Evolutionary conservation across 176 grass and related monocot species (phyloP).

Genomic region (Secale cereale): DNA sequence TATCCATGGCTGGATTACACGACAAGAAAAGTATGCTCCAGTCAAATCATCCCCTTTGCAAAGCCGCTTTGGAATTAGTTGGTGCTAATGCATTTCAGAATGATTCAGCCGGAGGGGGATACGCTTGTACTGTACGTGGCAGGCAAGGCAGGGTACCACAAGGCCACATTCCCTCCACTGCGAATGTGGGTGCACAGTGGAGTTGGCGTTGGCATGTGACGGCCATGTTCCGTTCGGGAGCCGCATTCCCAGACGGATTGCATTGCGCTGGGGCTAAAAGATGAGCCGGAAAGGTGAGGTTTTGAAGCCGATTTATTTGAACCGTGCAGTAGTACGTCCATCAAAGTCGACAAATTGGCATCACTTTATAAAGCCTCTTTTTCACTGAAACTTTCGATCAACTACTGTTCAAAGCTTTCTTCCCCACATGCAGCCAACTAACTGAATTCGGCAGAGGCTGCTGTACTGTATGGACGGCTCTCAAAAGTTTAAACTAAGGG

Average conservation of each 20-base stretch:
- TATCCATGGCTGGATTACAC: constrained; percentile 33
- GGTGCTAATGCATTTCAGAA: not conserved
- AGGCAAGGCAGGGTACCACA: not conserved
- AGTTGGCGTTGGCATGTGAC: not conserved
- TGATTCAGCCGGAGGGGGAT: not conserved
- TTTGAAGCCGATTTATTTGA: not conserved
- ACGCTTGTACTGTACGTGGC: too few relatives aligned
- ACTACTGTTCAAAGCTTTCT: constrained; percentile 16
- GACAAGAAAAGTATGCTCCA: constrained; percentile 9
- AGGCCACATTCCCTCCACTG: not conserved
- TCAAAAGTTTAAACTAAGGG: not conserved
- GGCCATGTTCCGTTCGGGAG: not conserved
- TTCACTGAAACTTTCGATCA: not conserved
- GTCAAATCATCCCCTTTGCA: not conserved
- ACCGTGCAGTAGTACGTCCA: not conserved
- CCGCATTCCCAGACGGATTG: not conserved
- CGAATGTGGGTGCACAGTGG: not conserved
- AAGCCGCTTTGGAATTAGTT: not conserved
- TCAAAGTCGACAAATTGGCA: constrained; percentile 28
- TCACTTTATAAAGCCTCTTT: constrained; percentile 55
- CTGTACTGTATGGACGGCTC: not conserved
- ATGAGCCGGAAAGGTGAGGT: not conserved
- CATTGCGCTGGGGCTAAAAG: not conserved
- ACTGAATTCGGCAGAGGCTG: not conserved
- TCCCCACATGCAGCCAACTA: constrained; percentile 38